Conservation (phyloP, 768 basidiomycete genomes). For the Crucibulum laeve region DNA sequence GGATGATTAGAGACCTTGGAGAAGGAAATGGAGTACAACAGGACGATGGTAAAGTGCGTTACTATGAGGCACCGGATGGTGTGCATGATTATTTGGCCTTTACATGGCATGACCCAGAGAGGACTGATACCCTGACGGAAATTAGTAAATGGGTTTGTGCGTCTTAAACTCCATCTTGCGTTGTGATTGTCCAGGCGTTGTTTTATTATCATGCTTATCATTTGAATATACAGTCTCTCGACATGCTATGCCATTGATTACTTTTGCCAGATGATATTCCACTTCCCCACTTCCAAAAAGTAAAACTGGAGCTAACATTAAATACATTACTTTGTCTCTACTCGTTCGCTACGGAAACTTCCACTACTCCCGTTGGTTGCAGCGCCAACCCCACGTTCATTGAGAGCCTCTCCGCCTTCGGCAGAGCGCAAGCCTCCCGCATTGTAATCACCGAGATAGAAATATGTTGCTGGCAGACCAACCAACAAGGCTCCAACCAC, state of each 20-base stretch:
- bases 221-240: no score
- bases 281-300: no score
- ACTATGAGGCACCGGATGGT: conserved; percentile 45
- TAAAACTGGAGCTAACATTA: no score
- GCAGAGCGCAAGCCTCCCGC: conserved; percentile 30
- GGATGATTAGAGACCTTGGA: conserved; percentile 50
- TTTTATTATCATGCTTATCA: no score
- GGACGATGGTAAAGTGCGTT: conserved; percentile 39
- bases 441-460: conserved; percentile 53
- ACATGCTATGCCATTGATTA: no score
- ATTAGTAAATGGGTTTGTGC: conserved; percentile 45
- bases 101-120: conserved; percentile 48
- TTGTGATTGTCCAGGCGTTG: no score
- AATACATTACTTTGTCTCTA: no score
- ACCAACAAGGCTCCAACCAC: conserved; percentile 62
- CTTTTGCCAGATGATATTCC: no score
- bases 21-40: conserved; percentile 31
- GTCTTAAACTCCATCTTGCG: not conserved
- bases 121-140: conserved; percentile 38
- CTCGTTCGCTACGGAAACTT: no score
- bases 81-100: conserved; percentile 54
- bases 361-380: no score
- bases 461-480: conserved; percentile 59
- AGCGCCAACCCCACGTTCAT: conserved; percentile 8
- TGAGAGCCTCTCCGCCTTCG: conserved; percentile 29